A percentile compares a stretch with the other conserved stretches of the same genome.
These are phyloP conservation scores for Paecilomyces variotii DNA, from an alignment of 2,329 filamentous ascomycete species.

Conservation along the genomic window DNA sequence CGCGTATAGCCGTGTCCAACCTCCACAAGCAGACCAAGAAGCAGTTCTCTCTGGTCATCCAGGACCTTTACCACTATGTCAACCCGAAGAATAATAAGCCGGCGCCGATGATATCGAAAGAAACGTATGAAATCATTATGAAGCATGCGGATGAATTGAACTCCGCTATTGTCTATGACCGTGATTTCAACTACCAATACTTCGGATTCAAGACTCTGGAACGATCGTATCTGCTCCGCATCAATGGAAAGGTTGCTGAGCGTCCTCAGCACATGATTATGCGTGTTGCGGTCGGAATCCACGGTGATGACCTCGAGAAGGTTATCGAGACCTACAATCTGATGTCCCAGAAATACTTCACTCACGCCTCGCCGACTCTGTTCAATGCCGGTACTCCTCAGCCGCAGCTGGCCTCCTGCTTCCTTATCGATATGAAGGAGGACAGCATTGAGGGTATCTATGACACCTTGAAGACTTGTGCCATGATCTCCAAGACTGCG, in stretches of 20 bases:
- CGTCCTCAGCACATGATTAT: slow-evolving; percentile 99
- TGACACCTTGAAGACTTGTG: slow-evolving; percentile 97
- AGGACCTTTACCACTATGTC: slow-evolving; percentile 88
- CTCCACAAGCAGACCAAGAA: slow-evolving; percentile 99
- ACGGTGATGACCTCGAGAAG: slow-evolving; percentile 88
- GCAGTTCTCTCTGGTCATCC: slow-evolving; percentile 93
- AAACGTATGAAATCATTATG: slow-evolving; percentile 89
- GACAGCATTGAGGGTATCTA: slow-evolving; percentile 99
- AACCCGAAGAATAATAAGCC: slow-evolving; percentile 81
- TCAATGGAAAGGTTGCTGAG: slow-evolving; percentile 93
- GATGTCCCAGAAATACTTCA: slow-evolving; percentile 99
- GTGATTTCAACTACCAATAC: slow-evolving; percentile 99
- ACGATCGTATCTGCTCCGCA: slow-evolving; percentile 91
- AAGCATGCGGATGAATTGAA: slow-evolving; percentile 94
- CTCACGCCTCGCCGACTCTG: slow-evolving; percentile 91
- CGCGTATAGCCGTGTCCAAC: slow-evolving; percentile 97
- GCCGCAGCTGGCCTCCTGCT: slow-evolving; percentile 93
- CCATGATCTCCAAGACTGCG: slow-evolving; percentile 99
- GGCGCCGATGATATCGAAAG: slow-evolving; percentile 90
- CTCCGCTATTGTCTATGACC: slow-evolving; percentile 97
- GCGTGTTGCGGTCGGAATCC: slow-evolving; percentile 96
- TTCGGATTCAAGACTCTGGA: slow-evolving; percentile 99
- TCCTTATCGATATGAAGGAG: slow-evolving; percentile 98
- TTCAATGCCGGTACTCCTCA: slow-evolving; percentile 97
- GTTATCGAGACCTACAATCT: slow-evolving; percentile 97